Percentiles rank a stretch among this genome's conserved stretches.
Conservation (phyloP, 116 monocot species). For the Posidonia oceanica region DNA sequence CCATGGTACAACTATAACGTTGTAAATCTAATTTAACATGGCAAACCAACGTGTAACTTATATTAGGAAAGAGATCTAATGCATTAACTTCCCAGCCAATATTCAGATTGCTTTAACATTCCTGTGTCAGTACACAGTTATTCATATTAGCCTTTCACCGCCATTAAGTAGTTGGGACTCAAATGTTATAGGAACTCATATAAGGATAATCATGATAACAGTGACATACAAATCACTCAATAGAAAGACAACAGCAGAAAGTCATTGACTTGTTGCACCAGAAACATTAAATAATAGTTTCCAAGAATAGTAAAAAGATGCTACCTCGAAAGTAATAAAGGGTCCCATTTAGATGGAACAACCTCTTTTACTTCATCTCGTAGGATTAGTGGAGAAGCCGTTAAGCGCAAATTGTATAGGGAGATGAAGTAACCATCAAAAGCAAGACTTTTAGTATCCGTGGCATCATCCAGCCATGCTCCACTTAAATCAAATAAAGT, state of each 20-base stretch:
- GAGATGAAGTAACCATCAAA: slow-evolving; percentile 95
- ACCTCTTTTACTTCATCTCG: slow-evolving; percentile 9
- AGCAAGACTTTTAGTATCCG: slow-evolving; percentile 71
- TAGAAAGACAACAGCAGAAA: too few relatives aligned
- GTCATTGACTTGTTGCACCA: too few relatives aligned
- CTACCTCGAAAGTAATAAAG: slow-evolving; percentile 58
- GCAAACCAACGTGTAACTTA: too few relatives aligned
- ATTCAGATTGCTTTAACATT: neutral
- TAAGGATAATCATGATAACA: too few relatives aligned
- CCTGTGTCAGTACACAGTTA: too few relatives aligned
- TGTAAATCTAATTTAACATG: too few relatives aligned
- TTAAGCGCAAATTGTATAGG: slow-evolving; percentile 81
- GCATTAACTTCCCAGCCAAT: neutral
- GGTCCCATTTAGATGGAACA: slow-evolving; percentile 66
- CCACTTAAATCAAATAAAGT: slow-evolving; percentile 82
- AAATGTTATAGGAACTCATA: too few relatives aligned
- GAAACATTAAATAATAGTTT: too few relatives aligned
- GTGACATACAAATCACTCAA: neutral
- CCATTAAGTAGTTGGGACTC: too few relatives aligned
- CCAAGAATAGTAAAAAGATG: neutral
- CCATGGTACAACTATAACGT: too few relatives aligned
- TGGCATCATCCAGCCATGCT: slow-evolving; percentile 74
- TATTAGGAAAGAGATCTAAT: too few relatives aligned
- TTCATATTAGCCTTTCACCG: too few relatives aligned
- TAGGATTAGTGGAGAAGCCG: slow-evolving; percentile 12